Conservation (phyloP, 148 eudicot genomes). For the Polygonum maritimum region DNA sequence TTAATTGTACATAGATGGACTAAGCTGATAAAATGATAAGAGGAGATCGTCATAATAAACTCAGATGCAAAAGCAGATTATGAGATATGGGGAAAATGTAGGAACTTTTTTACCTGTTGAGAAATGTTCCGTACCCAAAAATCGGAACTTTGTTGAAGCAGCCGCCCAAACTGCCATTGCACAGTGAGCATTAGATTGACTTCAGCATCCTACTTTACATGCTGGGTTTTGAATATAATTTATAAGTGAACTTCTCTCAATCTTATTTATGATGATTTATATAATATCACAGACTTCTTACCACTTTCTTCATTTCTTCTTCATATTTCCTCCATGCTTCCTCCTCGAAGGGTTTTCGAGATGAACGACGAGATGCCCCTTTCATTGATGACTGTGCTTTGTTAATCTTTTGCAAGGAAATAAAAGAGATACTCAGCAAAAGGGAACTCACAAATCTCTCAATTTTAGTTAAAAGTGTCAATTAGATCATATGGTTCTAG, state of each 20-base stretch:
- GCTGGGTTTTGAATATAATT: background rate
- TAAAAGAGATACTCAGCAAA: background rate
- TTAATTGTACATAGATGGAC: background rate
- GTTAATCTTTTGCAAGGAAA: constrained; percentile 31
- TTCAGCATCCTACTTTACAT: background rate
- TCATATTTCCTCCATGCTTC: constrained; percentile 81
- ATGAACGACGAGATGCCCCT: constrained; percentile 41
- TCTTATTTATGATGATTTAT: background rate
- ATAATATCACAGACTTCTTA: constrained; percentile 15
- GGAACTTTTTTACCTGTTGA: constrained; percentile 40
- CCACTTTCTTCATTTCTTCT: constrained; percentile 98
- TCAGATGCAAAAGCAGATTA: background rate
- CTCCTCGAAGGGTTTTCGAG: constrained; percentile 60
- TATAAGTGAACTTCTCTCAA: background rate
- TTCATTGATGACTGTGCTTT: constrained; percentile 55
- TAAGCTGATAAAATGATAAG: background rate
- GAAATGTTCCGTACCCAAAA: constrained; percentile 25
- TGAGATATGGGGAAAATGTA: background rate
- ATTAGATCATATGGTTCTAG: background rate
- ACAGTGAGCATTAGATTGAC: background rate
- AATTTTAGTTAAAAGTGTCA: background rate
- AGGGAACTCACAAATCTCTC: background rate
- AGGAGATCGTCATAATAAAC: background rate
- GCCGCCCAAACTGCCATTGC: constrained; percentile 50
- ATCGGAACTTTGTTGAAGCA: constrained; percentile 55